Percentiles rank a stretch among this genome's conserved stretches.
Evolutionary conservation across 2,329 filamentous ascomycete species (phyloP).

Genomic region (Cadophora sp.): DNA sequence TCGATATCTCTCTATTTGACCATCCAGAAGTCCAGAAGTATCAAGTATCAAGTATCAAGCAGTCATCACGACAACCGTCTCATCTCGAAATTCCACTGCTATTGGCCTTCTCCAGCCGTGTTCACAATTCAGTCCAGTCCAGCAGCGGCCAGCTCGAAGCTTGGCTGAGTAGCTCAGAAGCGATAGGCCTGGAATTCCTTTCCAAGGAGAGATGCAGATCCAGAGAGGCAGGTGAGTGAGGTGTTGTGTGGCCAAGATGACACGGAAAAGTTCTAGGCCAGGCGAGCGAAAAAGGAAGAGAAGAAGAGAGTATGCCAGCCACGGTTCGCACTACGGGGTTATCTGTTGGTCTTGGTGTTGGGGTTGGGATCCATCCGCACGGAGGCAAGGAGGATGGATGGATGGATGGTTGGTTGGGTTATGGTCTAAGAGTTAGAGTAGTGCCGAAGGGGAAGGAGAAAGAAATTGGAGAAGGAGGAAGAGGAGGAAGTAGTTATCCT

Average conservation of each 20-base stretch:
- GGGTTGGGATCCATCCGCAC: background rate
- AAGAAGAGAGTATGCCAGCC: too few relatives aligned
- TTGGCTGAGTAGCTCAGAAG: background rate
- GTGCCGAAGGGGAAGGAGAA: background rate
- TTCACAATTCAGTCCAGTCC: background rate
- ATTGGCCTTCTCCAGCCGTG: background rate
- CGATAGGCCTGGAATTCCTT: conserved; percentile 4
- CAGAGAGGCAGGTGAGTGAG: conserved; percentile 5
- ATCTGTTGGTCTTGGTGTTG: background rate
- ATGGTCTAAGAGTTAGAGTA: too few relatives aligned
- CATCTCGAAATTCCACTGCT: background rate
- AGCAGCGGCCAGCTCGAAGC: background rate
- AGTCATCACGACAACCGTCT: background rate
- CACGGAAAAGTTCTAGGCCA: background rate
- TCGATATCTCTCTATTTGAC: background rate
- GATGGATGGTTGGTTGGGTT: too few relatives aligned
- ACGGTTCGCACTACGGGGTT: background rate
- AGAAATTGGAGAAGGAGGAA: background rate
- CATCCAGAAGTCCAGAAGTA: background rate
- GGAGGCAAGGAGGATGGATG: background rate
- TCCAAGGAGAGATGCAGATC: background rate
- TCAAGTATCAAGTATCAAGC: background rate
- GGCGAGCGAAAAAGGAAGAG: background rate
- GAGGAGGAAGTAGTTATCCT: background rate
- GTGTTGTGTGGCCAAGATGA: conserved; percentile 9